Evolutionary conservation across 1,139 yeast genomes (phyloP), one percentile per base, ranked within the genome.

Genomic region (Suzukiozyma palmioleophila): DNA sequence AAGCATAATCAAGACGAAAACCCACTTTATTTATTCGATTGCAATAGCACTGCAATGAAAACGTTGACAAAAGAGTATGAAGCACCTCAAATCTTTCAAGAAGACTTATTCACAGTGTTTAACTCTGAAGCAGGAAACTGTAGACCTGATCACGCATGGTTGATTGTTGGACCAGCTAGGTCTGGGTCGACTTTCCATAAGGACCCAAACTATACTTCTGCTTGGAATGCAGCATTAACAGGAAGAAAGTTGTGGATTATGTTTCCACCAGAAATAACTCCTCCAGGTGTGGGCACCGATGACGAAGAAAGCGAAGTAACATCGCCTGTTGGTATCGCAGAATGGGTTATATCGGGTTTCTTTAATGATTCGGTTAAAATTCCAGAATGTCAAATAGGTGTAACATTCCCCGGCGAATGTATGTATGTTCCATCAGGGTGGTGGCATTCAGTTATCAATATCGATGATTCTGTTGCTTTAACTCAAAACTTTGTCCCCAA

Each of bases 381-480:
- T 11, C 66, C 68, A 3, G 74, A 72, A 40, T 82, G 87, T 46
- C 57, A 70, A 32, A 78, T 88, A 16, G 94, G 87, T 1, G 67
- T 88, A 10, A 84, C 95, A 0, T 79, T 79, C 48, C 85, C 90
- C 0, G 92, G 92, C 5, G 95, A 89, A 57, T 82, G 88, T 48
- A 76, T 88, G 74, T 79, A 84, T 55, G 97, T 89, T 4, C 97
- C 97, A 2, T 74, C 90, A 15, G 95, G 95, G 1, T 89, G 97
- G 97, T 89, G 97, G 97, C 97, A 89, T 64, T 69, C 81, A 32
- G 97, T 89, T 21, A 85, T 88, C 18, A 89, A 89, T 52, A 56
- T 89, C 21, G 88, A 84, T 44, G 90, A 84, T 52, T 72, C 83
- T 13, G 82, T 84, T 32, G 90, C 96, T 0, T 62, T 88, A 51